Base-by-base conservation (phyloP, 768 basidiomycete genomes). In the Auricularia auricula-judae region DNA sequence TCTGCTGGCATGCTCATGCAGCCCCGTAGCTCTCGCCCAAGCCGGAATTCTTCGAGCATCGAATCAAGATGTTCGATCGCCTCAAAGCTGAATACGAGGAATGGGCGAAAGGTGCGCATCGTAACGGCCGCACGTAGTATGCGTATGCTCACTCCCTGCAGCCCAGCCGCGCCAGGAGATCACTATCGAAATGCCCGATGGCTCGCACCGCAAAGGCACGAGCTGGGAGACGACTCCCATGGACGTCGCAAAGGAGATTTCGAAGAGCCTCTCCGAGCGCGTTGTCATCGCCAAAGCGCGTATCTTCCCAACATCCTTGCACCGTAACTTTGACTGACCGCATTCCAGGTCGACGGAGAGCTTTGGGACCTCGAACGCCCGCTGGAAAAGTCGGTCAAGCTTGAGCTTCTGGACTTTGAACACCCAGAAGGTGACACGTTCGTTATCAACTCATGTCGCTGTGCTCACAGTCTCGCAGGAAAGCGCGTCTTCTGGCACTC, bases 401-500 rank as follows among this genome's bases (percentile, higher is more conserved):
- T 99, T 33, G 86, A 93, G 68, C 72, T 99, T 18, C 80, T 98
- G 59, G 91, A 96, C 75, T 99, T 98, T 71, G 94, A 98, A 56
- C 82, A 93, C 70, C 85, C 88, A 2, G 93, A 95, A 79, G 93
- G 92, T 86, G 1, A 18, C 54, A 23, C 56, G 29, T 0, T 29
- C 29, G 3, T 12, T 16, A 11, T n/a, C 56, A 4, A 33, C 29
- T 59, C 29, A 29, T 29, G 14, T 18, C 29, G 1, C 2, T 18
- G 5, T 7, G 18, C 47, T 51, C 47, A 51, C 51, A 51, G 62
- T 43, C 29, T 62, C 60, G 63, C 75, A 87, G 94, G 96, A 66
- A 94, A 98, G 76, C 89, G 88, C 70, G 97, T 99, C 7, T 99
- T 98, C 80, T 99, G 97, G 97, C 97, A 98, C 74, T 98, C 97